phyloP scores from a whole-genome alignment of 2,329 filamentous ascomycete genomes.

The Ophiocordyceps sinensis region DNA sequence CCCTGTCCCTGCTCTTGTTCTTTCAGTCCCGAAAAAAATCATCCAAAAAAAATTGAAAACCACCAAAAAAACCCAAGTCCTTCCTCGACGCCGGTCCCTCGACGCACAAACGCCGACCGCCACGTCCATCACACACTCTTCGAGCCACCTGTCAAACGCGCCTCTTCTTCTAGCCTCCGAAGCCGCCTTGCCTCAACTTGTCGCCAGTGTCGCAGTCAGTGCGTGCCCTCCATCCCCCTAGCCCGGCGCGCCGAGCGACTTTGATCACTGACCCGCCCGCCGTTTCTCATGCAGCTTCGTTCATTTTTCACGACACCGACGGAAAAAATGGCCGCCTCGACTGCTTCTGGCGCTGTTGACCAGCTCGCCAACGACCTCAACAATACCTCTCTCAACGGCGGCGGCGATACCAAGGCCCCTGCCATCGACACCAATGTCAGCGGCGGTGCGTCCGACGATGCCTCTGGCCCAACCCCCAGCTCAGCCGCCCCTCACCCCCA shows the following conservation, averaged over 20 bases:
- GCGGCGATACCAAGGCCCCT: slow-evolving; percentile 50
- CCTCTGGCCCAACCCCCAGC: slow-evolving; percentile 54
- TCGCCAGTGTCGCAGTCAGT: background rate
- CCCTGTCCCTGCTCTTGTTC: slow-evolving; percentile 45
- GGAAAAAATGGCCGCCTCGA: slow-evolving; percentile 42
- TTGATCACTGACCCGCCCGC: slow-evolving; percentile 2
- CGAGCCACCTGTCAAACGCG: slow-evolving; percentile 5
- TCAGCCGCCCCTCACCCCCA: slow-evolving; percentile 67
- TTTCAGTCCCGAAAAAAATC: slow-evolving; percentile 31
- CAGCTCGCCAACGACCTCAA: slow-evolving; percentile 69
- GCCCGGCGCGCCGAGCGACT: background rate
- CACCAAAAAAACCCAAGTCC: slow-evolving; percentile 30
- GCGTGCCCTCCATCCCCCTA: background rate
- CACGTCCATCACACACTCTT: slow-evolving; percentile 1
- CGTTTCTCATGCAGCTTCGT: background rate
- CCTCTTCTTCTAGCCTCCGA: slow-evolving; percentile 2
- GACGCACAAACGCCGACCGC: slow-evolving; percentile 8
- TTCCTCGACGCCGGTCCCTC: slow-evolving; percentile 10
- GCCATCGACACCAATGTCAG: slow-evolving; percentile 61
- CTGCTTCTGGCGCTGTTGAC: slow-evolving; percentile 49
- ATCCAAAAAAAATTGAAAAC: slow-evolving; percentile 46
- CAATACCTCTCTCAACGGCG: slow-evolving; percentile 55
- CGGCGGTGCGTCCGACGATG: slow-evolving; percentile 35
- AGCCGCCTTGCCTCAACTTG: background rate
- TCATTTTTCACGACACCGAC: slow-evolving; percentile 5